Conservation (phyloP, 768 basidiomycete species). For the Lentinus brumalis region DNA sequence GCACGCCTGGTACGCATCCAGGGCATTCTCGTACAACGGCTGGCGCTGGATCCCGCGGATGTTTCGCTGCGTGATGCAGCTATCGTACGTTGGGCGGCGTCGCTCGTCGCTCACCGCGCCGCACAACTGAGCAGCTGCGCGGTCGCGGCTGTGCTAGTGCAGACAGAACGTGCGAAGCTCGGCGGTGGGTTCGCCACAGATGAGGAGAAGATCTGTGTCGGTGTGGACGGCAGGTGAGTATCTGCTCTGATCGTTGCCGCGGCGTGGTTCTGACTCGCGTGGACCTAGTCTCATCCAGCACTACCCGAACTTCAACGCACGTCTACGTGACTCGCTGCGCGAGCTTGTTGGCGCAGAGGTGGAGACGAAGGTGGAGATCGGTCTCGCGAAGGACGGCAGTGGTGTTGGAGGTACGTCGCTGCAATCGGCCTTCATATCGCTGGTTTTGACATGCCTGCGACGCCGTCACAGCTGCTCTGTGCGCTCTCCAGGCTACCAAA, state of each 20-base stretch:
- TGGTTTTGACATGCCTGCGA: neutral
- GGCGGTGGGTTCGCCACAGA: constrained; percentile 34
- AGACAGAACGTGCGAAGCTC: constrained; percentile 71
- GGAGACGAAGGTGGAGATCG: constrained; percentile 81
- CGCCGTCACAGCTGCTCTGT: constrained; percentile 68
- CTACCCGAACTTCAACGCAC: constrained; percentile 83
- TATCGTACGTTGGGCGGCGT: constrained; percentile 80
- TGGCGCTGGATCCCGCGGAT: constrained; percentile 59
- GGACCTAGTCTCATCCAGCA: constrained; percentile 80
- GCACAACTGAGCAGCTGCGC: constrained; percentile 85
- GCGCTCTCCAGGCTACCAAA: constrained; percentile 82
- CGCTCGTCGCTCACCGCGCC: constrained; percentile 78
- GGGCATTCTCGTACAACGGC: constrained; percentile 57
- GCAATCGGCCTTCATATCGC: constrained; percentile 2
- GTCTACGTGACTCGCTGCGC: constrained; percentile 74
- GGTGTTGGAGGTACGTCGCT: constrained; percentile 86
- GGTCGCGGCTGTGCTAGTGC: constrained; percentile 81
- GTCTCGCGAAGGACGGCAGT: constrained; percentile 95
- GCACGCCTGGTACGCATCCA: constrained; percentile 56
- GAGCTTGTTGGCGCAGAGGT: constrained; percentile 77
- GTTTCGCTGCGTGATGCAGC: constrained; percentile 52
- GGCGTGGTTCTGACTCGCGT: neutral
- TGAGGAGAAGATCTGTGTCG: constrained; percentile 65
- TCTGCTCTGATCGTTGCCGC: too few relatives aligned
- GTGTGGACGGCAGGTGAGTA: constrained; percentile 88